A percentile compares a stretch with the other conserved stretches of the same genome.
Evolutionary conservation across 345 rosid genomes (phyloP).

Genomic region (Murraya koenigii): DNA sequence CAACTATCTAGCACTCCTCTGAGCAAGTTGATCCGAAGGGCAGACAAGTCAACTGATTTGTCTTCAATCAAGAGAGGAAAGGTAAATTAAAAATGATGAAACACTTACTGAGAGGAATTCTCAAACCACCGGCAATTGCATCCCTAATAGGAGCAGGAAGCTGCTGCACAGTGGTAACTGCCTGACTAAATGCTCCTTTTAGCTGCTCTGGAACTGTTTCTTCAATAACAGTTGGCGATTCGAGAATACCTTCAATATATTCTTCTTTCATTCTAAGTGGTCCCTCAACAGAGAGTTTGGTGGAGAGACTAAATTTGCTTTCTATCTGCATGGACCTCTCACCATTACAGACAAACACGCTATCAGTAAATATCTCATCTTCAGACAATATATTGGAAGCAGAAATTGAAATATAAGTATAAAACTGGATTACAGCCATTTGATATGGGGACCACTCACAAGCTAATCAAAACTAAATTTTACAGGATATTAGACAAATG

Average conservation of each 20-base stretch:
- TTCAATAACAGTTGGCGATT: conserved; percentile 76
- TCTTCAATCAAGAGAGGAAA: background rate
- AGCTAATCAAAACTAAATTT: conserved; percentile 1
- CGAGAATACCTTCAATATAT: conserved; percentile 73
- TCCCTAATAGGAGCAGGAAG: conserved; percentile 77
- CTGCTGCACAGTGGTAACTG: conserved; percentile 60
- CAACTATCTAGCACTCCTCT: background rate
- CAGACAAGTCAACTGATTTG: background rate
- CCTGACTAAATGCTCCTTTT: conserved; percentile 75
- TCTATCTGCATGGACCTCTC: conserved; percentile 60
- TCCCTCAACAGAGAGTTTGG: conserved; percentile 82
- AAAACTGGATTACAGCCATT: background rate
- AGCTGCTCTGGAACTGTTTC: conserved; percentile 83
- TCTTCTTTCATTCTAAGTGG: conserved; percentile 92
- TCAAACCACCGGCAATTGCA: conserved; percentile 62
- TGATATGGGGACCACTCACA: background rate
- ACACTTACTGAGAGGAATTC: conserved; percentile 76
- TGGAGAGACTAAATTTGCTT: conserved; percentile 58
- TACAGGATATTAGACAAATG: background rate
- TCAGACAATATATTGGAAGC: background rate
- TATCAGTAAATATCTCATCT: background rate
- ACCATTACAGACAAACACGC: background rate
- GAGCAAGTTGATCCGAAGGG: background rate
- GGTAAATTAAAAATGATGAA: background rate
- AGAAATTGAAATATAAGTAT: background rate